Conservation (phyloP, 108 stramenopile genomes). For the Conticribra weissflogii region DNA sequence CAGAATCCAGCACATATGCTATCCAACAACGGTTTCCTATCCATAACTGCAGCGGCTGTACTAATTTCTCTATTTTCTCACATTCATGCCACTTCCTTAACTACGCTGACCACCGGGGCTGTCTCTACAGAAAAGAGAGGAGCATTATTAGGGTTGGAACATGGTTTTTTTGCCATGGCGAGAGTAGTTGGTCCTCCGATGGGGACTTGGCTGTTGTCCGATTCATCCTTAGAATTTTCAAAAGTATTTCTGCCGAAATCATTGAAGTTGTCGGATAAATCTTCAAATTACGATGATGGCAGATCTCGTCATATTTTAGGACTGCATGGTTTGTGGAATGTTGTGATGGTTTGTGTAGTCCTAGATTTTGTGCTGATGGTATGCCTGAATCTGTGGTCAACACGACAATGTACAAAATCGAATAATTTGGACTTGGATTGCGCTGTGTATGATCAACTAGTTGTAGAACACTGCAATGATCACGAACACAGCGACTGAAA, state of each 20-base stretch:
- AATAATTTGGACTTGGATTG: not conserved
- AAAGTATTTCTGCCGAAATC: not conserved
- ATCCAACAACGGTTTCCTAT: conserved; percentile 9
- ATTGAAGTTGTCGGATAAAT: not conserved
- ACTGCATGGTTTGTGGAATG: conserved; percentile 25
- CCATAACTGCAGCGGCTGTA: conserved; percentile 42
- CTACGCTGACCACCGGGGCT: conserved; percentile 74
- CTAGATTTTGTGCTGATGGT: conserved; percentile 31
- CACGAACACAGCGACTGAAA: conserved; percentile 49
- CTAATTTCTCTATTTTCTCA: conserved; percentile 66
- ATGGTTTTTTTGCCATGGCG: conserved; percentile 78
- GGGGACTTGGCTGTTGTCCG: conserved; percentile 52
- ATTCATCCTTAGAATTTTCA: not conserved
- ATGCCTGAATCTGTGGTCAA: conserved; percentile 28
- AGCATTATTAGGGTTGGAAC: conserved; percentile 79
- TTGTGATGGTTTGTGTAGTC: conserved; percentile 16
- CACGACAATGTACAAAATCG: not conserved
- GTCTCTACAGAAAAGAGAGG: conserved; percentile 64
- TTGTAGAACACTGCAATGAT: conserved; percentile 16
- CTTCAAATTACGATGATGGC: not conserved
- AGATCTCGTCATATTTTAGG: conserved; percentile 7
- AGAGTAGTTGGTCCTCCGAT: conserved; percentile 69
- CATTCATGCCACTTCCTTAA: conserved; percentile 71
- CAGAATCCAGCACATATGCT: too few relatives aligned
- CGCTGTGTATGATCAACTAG: not conserved